Conservation (phyloP, 305 asterid genomes). For the Ajuga reptans region DNA sequence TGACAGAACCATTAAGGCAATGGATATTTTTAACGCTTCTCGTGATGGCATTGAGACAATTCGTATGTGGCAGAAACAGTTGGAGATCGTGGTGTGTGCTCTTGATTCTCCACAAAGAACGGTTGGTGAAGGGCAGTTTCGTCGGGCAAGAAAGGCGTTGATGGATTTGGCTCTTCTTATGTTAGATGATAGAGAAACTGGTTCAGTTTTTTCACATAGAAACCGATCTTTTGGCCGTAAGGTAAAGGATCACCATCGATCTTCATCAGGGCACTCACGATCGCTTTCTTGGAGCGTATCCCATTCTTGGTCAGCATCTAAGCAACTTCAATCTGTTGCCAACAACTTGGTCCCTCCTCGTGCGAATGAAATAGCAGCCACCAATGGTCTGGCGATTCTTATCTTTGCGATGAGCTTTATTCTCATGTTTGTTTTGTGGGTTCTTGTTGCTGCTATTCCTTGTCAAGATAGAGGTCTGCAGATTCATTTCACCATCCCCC, state of each 20-base stretch:
- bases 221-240: conserved; percentile 71
- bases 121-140: conserved; percentile 64
- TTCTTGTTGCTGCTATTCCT: conserved; percentile 75
- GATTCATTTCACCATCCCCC: conserved; percentile 50
- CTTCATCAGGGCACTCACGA: conserved; percentile 66
- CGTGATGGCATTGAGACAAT: conserved; percentile 82
- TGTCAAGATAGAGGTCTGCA: conserved; percentile 85
- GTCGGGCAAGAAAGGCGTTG: conserved; percentile 74
- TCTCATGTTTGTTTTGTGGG: conserved; percentile 77
- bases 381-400: conserved; percentile 53
- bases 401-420: conserved; percentile 67
- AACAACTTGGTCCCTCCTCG: conserved; percentile 60
- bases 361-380: conserved; percentile 49
- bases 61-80: conserved; percentile 69
- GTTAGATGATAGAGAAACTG: conserved; percentile 61
- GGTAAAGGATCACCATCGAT: conserved; percentile 45
- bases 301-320: conserved; percentile 81
- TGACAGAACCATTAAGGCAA: conserved; percentile 72
- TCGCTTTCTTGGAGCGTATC: conserved; percentile 93
- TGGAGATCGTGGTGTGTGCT: conserved; percentile 63
- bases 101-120: conserved; percentile 38
- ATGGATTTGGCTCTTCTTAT: conserved; percentile 66
- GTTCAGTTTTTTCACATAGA: conserved; percentile 49
- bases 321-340: conserved; percentile 79
- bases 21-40: conserved; percentile 82